Percentiles rank a stretch among this genome's conserved stretches.
Evolutionary conservation across 495 filamentous ascomycete species (phyloP).

Genomic region (Evernia prunastri): DNA sequence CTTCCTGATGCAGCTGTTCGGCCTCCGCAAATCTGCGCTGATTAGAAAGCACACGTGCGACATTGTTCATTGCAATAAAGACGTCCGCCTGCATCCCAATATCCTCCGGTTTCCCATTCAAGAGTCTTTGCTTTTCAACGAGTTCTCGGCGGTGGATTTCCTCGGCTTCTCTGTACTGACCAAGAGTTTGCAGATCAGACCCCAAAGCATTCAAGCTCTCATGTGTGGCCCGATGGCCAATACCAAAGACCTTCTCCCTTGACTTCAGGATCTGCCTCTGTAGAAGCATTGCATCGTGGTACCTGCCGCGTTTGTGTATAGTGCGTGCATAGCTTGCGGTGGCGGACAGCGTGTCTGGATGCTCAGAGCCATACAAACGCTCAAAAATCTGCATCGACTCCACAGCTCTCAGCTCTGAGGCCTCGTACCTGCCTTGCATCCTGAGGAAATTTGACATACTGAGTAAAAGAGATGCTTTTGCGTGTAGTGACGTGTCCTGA

Average conservation of each 20-base stretch:
- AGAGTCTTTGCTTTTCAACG: not conserved
- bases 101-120: not conserved
- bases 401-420: constrained; percentile 20
- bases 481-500: not conserved
- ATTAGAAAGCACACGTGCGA: constrained; percentile 6
- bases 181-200: constrained; percentile 5
- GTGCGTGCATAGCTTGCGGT: constrained; percentile 12
- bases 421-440: constrained; percentile 17
- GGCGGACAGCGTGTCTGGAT: constrained; percentile 16
- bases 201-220: constrained; percentile 31
- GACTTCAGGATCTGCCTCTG: constrained; percentile 19
- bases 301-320: constrained; percentile 15
- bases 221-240: constrained; percentile 29
- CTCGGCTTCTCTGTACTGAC: constrained; percentile 25
- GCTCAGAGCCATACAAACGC: constrained; percentile 19
- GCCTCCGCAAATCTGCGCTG: constrained; percentile 9
- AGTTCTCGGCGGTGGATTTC: constrained; percentile 15
- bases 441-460: constrained; percentile 9
- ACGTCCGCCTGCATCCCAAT: not conserved
- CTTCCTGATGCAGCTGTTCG: constrained; percentile 8
- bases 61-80: constrained; percentile 3
- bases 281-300: constrained; percentile 17
- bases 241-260: constrained; percentile 27
- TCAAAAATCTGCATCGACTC: constrained; percentile 15
- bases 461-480: constrained; percentile 11